Evolutionary conservation across 345 rosid species (phyloP).

Genomic region (Viola odorata): DNA sequence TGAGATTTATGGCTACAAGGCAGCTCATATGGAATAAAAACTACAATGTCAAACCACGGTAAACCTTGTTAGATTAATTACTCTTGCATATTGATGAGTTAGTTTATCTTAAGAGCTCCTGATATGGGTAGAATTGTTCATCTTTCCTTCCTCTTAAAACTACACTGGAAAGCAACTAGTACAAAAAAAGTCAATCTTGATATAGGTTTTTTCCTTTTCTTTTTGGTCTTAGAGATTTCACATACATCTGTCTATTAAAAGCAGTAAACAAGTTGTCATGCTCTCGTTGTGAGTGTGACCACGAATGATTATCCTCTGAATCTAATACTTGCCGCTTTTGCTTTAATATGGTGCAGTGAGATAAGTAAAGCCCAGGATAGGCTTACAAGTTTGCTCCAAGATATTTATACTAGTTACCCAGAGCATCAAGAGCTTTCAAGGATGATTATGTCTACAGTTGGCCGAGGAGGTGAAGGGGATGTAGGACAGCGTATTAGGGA

Average conservation of each 20-base stretch:
- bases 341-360: conserved; percentile 52
- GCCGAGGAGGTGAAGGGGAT: conserved; percentile 99
- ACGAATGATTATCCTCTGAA: neutral
- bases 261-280: neutral
- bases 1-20: conserved; percentile 99
- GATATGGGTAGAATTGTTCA: neutral
- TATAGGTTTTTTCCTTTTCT: neutral
- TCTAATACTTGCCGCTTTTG: conserved; percentile 4
- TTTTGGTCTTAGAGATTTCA: no score
- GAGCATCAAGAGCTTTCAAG: conserved; percentile 69
- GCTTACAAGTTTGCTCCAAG: conserved; percentile 73
- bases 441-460: conserved; percentile 91
- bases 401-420: conserved; percentile 47
- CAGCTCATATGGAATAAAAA: conserved; percentile 99
- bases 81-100: neutral
- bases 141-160: neutral
- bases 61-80: conserved; percentile 12
- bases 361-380: conserved; percentile 97
- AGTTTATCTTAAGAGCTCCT: neutral
- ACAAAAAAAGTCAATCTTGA: neutral
- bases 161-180: neutral
- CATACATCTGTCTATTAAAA: no score
- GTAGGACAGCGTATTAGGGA: conserved; percentile 99
- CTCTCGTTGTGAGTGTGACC: conserved; percentile 3
- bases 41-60: conserved; percentile 99